A percentile compares a stretch with the other conserved stretches of the same genome.
Conservation (phyloP, 352 stramenopile genomes). For the Pythium rishiriense region DNA sequence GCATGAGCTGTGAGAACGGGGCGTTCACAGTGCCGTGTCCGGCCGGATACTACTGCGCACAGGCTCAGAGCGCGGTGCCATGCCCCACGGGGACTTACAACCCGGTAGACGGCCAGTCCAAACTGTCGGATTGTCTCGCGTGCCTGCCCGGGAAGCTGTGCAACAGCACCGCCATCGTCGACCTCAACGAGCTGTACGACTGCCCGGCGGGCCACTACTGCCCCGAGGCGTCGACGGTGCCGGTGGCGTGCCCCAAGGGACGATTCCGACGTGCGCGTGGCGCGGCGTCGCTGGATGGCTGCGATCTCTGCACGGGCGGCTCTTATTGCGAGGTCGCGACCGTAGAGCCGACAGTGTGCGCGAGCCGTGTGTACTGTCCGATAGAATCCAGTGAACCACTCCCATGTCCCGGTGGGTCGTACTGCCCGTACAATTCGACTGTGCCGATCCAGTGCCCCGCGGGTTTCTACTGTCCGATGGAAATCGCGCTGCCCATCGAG, state of each 20-base stretch:
- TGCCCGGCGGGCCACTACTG: slow-evolving; percentile 83
- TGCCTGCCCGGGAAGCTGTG: slow-evolving; percentile 78
- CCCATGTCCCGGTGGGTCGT: slow-evolving; percentile 64
- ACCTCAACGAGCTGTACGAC: slow-evolving; percentile 46
- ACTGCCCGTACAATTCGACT: slow-evolving; percentile 77
- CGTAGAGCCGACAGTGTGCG: slow-evolving; percentile 52
- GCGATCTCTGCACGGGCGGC: slow-evolving; percentile 48
- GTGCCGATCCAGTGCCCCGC: slow-evolving; percentile 51
- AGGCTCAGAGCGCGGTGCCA: slow-evolving; percentile 40
- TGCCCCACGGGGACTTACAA: slow-evolving; percentile 75
- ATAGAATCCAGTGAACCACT: slow-evolving; percentile 44
- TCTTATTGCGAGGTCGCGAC: slow-evolving; percentile 58
- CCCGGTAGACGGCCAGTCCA: slow-evolving; percentile 31
- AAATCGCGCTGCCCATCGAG: slow-evolving; percentile 29
- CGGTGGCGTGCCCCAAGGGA: slow-evolving; percentile 49
- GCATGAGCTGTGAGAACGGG: slow-evolving; percentile 83
- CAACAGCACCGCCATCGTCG: slow-evolving; percentile 61
- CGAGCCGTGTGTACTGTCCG: slow-evolving; percentile 60
- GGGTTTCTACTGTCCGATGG: slow-evolving; percentile 75
- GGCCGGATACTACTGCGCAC: slow-evolving; percentile 55
- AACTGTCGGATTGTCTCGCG: slow-evolving; percentile 51
- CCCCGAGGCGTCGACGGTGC: slow-evolving; percentile 33
- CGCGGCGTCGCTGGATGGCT: slow-evolving; percentile 44
- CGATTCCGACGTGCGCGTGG: slow-evolving; percentile 39
- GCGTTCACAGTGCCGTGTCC: slow-evolving; percentile 65